Percentiles rank a stretch among this genome's conserved stretches.
These are phyloP conservation scores for Pisolithus tinctorius DNA, from an alignment of 768 basidiomycete species.

Conservation along the genomic window DNA sequence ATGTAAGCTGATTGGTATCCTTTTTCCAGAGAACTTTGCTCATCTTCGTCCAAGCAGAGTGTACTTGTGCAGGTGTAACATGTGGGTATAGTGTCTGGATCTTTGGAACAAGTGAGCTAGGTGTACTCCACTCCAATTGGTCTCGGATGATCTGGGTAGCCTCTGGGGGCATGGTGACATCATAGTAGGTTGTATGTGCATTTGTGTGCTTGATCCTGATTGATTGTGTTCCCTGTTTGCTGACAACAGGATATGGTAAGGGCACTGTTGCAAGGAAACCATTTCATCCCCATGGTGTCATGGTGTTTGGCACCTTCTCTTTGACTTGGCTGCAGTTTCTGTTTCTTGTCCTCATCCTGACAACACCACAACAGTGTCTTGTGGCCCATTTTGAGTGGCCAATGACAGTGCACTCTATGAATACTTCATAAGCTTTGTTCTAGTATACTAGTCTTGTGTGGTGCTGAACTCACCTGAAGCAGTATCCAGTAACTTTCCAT, in stretches of 20 bases:
- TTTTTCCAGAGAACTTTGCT: constrained; percentile 21
- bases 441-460: no score
- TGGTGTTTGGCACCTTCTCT: constrained; percentile 2
- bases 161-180: constrained; percentile 30
- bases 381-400: constrained; percentile 33
- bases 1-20: constrained; percentile 18
- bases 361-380: constrained; percentile 48
- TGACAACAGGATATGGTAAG: not conserved
- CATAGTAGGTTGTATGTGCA: constrained; percentile 38
- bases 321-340: constrained; percentile 22
- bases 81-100: constrained; percentile 27
- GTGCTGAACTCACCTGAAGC: not conserved
- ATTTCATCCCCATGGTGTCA: not conserved
- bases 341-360: constrained; percentile 40
- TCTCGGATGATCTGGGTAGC: constrained; percentile 28
- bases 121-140: constrained; percentile 16
- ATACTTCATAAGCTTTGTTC: no score
- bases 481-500: no score
- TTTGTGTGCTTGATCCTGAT: constrained; percentile 16
- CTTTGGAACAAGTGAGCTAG: constrained; percentile 23
- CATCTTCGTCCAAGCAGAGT: constrained; percentile 22
- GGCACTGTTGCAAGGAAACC: not conserved
- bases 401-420: constrained; percentile 4
- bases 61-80: constrained; percentile 17
- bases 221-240: constrained; percentile 1